Percentiles rank a stretch among this genome's conserved stretches.
phyloP scores from a whole-genome alignment of 371 early-diverging fungal genomes.

The Rhizopus arrhizus region DNA sequence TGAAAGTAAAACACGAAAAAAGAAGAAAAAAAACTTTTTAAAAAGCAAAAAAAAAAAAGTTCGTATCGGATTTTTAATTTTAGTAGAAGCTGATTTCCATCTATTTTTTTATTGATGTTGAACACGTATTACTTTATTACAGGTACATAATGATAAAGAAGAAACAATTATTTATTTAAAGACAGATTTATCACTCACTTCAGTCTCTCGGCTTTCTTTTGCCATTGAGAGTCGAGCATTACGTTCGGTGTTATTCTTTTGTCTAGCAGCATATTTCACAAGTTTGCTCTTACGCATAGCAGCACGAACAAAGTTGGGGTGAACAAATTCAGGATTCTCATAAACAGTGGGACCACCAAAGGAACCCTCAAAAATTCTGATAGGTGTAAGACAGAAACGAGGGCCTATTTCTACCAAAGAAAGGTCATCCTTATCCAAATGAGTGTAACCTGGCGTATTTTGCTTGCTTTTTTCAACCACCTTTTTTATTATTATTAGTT shows the following conservation, averaged over 20 bases:
- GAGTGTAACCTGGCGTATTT: slow-evolving; percentile 55
- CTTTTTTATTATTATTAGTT: slow-evolving; percentile 18
- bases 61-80: no score
- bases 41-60: neutral
- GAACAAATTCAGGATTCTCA: slow-evolving; percentile 86
- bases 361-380: slow-evolving; percentile 92
- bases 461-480: slow-evolving; percentile 58
- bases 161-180: slow-evolving; percentile 43
- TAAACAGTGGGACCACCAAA: slow-evolving; percentile 92
- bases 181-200: slow-evolving; percentile 56
- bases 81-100: no score
- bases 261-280: slow-evolving; percentile 56
- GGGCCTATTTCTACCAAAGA: slow-evolving; percentile 96
- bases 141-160: no score
- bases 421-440: slow-evolving; percentile 68
- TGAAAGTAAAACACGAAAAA: slow-evolving; percentile 1
- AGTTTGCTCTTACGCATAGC: slow-evolving; percentile 56
- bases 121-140: no score
- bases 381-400: slow-evolving; percentile 89
- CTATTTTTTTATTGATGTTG: no score
- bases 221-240: slow-evolving; percentile 53
- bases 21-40: neutral
- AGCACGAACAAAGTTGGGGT: slow-evolving; percentile 71
- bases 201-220: slow-evolving; percentile 55
- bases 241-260: slow-evolving; percentile 48